Base-by-base conservation (phyloP, 306 rosid species). In the Ceratonia siliqua region DNA sequence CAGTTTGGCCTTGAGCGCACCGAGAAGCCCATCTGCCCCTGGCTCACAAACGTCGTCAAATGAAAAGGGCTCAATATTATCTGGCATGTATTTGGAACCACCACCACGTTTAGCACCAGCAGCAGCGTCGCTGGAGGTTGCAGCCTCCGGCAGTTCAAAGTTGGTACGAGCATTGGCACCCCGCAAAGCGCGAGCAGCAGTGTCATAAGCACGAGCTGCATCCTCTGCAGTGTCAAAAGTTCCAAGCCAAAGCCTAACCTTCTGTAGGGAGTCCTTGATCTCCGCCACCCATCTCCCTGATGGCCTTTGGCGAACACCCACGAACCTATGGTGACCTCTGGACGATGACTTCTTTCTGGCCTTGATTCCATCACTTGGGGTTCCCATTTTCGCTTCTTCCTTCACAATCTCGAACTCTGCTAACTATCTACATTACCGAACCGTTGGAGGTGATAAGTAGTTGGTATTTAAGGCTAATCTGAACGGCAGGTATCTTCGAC, bases 251-350 rank as follows among this genome's bases (percentile, higher is more conserved):
- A 87, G 89, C 75, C 97, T 87, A n/a, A 91, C 88, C 68, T 89
- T 87, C 18, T 82, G 89, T 27, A 87, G 14, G 0, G 97, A 91
- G 79, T 91, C 94, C 62, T 91, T 91, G 78, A 89, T 91, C 88
- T 91, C 97, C 1, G 97, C 90, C 15, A 91, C 97, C 97, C 94
- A 91, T 84, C 95, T 84, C 15, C 97, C 97, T 0, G 92, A 89
- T 5, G 97, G 97, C 52, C 92, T 82, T 55, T 87, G 91, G 1
- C 91, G 86, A 38, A 91, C 95, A 2, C 97, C 97, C 15, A 91
- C 92, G 28, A 71, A 91, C 45, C 77, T 81, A 22, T 84, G 84
- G 83, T 89, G 97, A 11, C 97, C 91, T 72, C 95, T 86, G 3
- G 91, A 81, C 7, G 89, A 85, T 45, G 88, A 4, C 45, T 87